Evolutionary conservation across 768 basidiomycete genomes (phyloP), one percentile per base, ranked within the genome.

Genomic region (Suillus luteus): DNA sequence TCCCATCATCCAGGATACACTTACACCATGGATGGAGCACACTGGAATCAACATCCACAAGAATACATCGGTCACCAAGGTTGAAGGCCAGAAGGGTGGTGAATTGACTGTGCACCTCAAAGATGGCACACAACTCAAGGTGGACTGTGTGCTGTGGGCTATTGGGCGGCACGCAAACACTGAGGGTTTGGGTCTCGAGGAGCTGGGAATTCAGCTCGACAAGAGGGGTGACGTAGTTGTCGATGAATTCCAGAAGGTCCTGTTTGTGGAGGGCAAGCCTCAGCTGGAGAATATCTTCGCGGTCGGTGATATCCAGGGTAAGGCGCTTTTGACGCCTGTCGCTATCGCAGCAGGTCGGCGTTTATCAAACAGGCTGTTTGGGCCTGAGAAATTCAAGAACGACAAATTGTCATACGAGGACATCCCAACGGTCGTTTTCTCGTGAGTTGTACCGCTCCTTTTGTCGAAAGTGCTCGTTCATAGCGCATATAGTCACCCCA

Each of bases 381-480:
- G 97, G 11, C 88, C 89, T 3, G 85, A 87, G 65, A 82, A 92
- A 76, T 96, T 83, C 84, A 95, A 91, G 80, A 75, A 90, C 55
- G 91, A 96, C 70, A 95, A 96, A 76, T 82, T 98, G 63, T 83
- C 81, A 69, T 99, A 99, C 74, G 83, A 89, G 40, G 86, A 98
- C 73, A 95, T 99, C 64, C 90, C 97, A 4, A 93, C 90, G 55
- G 97, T 99, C 65, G 95, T 99, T 62, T 99, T 99, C 80, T 93
- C 96, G 94, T 96, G 67, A 72, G 94, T 31, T 84, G 3, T 54
- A 59, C 60, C 49, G 35, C 17, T 57, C 44, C 66, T 31, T 59
- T 52, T n/a, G 10, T 64, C 54, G 48, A 57, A 48, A 41, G 35
- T 49, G 6, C 19, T 49, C 55, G 41, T 63, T 63, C 38, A 64